Evolutionary conservation across 805 yeast genomes (phyloP).

Genomic region (Cyberlindnera sargentensis): DNA sequence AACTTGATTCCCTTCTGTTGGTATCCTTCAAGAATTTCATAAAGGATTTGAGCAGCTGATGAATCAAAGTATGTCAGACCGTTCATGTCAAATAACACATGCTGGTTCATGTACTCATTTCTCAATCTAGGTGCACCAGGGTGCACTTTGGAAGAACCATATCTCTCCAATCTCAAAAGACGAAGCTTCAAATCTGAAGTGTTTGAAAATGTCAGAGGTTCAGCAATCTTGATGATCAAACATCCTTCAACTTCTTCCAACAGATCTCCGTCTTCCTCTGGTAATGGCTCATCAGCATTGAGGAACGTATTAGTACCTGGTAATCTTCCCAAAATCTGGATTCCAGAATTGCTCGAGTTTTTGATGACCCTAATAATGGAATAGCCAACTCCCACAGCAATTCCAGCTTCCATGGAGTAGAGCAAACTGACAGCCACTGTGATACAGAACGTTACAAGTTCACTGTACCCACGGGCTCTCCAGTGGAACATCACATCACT

Average conservation of each 20-base stretch:
- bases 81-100: constrained; percentile 66
- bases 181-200: constrained; percentile 67
- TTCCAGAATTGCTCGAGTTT: constrained; percentile 75
- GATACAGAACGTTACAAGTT: constrained; percentile 58
- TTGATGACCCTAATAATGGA: constrained; percentile 74
- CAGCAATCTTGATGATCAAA: constrained; percentile 74
- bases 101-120: constrained; percentile 39
- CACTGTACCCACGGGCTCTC: constrained; percentile 68
- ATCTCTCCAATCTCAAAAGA: constrained; percentile 61
- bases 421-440: constrained; percentile 59
- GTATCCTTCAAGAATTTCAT: constrained; percentile 53
- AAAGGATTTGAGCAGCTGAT: constrained; percentile 66
- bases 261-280: constrained; percentile 19
- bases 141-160: constrained; percentile 68
- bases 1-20: constrained; percentile 47
- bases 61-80: constrained; percentile 82
- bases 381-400: constrained; percentile 77
- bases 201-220: constrained; percentile 84
- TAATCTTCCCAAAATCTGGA: constrained; percentile 71
- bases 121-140: constrained; percentile 61
- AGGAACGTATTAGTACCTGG: constrained; percentile 56
- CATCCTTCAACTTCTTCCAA: constrained; percentile 58
- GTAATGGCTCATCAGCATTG: constrained; percentile 61
- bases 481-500: constrained; percentile 68
- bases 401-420: constrained; percentile 84